A percentile compares a stretch with the other conserved stretches of the same genome.
phyloP scores from a whole-genome alignment of 768 basidiomycete genomes.

The Pluteus cervinus region DNA sequence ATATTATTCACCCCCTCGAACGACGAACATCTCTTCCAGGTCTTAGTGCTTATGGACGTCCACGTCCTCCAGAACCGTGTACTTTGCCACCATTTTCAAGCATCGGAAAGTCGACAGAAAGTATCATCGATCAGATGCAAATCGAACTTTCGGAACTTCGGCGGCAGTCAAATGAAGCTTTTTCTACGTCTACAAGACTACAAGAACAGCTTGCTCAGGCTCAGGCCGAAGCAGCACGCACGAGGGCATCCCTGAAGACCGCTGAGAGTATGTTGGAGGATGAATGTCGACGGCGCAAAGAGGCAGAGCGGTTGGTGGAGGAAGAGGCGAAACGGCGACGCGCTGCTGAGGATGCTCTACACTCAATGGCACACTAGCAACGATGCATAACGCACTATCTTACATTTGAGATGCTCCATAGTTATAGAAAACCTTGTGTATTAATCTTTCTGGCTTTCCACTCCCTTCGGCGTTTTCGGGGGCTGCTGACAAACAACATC shows the following conservation, averaged over 20 bases:
- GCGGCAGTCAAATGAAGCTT: slow-evolving; percentile 63
- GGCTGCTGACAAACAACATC: slow-evolving; percentile 6
- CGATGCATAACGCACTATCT: slow-evolving; percentile 15
- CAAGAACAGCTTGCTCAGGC: slow-evolving; percentile 67
- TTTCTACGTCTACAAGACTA: slow-evolving; percentile 56
- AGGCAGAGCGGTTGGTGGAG: slow-evolving; percentile 47
- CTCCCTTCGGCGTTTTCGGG: background rate
- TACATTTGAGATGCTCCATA: slow-evolving; percentile 7
- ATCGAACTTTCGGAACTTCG: slow-evolving; percentile 60
- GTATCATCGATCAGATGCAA: slow-evolving; percentile 55
- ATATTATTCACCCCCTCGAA: slow-evolving; percentile 40
- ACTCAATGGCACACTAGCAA: too few relatives aligned
- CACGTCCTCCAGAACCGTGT: slow-evolving; percentile 22
- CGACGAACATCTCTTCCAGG: slow-evolving; percentile 34
- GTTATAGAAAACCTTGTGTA: background rate
- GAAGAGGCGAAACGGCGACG: slow-evolving; percentile 42
- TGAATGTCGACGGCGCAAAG: slow-evolving; percentile 50
- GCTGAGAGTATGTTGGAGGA: slow-evolving; percentile 56
- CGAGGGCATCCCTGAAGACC: slow-evolving; percentile 46
- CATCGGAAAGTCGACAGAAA: slow-evolving; percentile 29
- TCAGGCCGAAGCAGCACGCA: slow-evolving; percentile 52
- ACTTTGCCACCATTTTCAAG: slow-evolving; percentile 39
- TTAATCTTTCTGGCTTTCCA: background rate
- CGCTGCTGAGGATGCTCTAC: slow-evolving; percentile 53
- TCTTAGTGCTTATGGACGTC: slow-evolving; percentile 27